Percentiles rank a stretch among this genome's conserved stretches.
phyloP scores from a whole-genome alignment of 495 filamentous ascomycete species.

The Penicillium samsonianum region DNA sequence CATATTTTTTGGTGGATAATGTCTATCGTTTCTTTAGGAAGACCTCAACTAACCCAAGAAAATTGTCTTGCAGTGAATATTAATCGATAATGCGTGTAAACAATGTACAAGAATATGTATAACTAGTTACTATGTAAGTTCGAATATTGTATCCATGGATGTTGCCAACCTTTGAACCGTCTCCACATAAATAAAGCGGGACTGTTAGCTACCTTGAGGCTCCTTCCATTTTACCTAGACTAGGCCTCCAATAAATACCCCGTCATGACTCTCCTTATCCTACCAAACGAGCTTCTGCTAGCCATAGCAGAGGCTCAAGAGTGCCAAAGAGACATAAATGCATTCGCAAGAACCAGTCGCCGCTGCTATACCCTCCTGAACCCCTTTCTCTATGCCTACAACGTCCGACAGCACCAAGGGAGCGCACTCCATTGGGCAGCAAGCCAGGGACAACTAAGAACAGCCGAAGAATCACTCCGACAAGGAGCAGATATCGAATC shows the following conservation, averaged over 20 bases:
- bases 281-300: conserved; percentile 10
- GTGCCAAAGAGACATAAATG: conserved; percentile 5
- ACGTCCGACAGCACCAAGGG: neutral
- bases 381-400: conserved; percentile 5
- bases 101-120: neutral
- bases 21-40: neutral
- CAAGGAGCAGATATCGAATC: conserved; percentile 1
- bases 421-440: conserved; percentile 8
- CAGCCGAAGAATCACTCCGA: conserved; percentile 1
- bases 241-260: neutral
- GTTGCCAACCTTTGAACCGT: no score
- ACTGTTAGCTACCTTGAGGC: neutral
- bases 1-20: neutral
- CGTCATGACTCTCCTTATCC: conserved; percentile 5
- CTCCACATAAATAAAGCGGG: conserved; percentile 6
- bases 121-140: no score
- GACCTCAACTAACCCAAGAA: neutral
- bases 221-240: neutral
- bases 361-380: neutral
- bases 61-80: neutral
- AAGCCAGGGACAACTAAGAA: neutral
- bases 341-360: conserved; percentile 1
- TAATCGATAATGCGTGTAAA: neutral
- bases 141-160: no score
- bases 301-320: neutral